Base-by-base conservation (phyloP, 208 protist species). In the Porcisia hertigi region DNA sequence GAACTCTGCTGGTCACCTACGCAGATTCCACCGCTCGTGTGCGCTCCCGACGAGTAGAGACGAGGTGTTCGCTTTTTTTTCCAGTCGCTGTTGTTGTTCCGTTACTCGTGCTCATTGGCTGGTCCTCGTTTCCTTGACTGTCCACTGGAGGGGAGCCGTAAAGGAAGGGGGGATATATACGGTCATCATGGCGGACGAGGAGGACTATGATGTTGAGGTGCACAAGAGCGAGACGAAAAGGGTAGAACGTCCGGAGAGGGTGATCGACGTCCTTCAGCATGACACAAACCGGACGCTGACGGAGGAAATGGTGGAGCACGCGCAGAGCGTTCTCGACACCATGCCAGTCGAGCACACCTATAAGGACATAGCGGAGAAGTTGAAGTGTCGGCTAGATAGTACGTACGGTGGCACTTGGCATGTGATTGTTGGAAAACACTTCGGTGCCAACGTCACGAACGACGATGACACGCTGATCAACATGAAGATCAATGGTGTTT, bases 401-500 rank as follows among this genome's bases (percentile, higher is more conserved):
- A 82, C 59, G 47, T 86, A 91, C 70, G 76, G 85, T 16, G 88
- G 89, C 7, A 95, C 90, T 11, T 97, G 94, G 94, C 94, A 97
- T 74, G 88, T 87, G 4, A 95, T 97, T 77, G 90, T 91, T 1
- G 94, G 94, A 39, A 86, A 83, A 41, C 83, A 95, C 78, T 97
- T 97, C 72, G 94, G 90, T 64, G 87, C 82, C 43, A 97, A 97
- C 83, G 88, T 96, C 14, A 96, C 94, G 25, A 90, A 94, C 62
- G 94, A 97, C 63, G 89, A 84, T 45, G 88, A 88, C 45, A 95
- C 89, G 3, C 75, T 97, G 3, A 77, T 95, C 45, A 97, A 97
- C 83, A 81, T 97, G n/a, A 86, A 91, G 71, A 88, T 97, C 62
- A 84, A 97, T 59, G 87, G 81, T 0, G 81, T 92, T 36, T 85